Evolutionary conservation across 2,329 filamentous ascomycete genomes (phyloP), one percentile per base, ranked within the genome.

Genomic region (Xylaria sp.): DNA sequence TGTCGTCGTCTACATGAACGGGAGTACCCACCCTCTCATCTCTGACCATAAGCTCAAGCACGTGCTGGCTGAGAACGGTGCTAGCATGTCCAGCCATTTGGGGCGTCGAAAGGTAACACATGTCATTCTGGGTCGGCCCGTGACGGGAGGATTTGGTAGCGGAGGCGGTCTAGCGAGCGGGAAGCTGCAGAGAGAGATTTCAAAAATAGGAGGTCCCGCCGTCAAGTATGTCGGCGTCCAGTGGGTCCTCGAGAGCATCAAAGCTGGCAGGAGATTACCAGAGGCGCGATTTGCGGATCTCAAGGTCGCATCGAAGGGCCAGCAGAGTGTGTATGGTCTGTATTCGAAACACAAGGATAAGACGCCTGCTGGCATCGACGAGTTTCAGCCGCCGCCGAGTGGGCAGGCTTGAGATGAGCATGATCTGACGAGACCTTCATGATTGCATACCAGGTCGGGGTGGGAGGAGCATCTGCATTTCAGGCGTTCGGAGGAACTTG

Each of bases 31-130:
- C 67, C 94, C 94, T 1, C 80, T 89, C 28, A 87, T 97, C 69
- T 97, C 93, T 15, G 94, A 97, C 79, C 92, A 97, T 81, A 91
- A 88, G 77, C 86, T 97, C 65, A 97, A 96, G 83, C 89, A 90
- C 63, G 79, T 97, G 18, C 85, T 97, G 43, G 88, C 86, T 5
- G 84, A 89, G 65, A 89, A 97, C 76, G 95, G 94, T 23, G 95
- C 89, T 0, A 83, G 81, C 48, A 84, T 93, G 72, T 90, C 92
- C 3, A 86, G 93, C 41, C 85, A 89, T 66, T 87, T 97, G 10
- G 91, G 88, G 10, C 87, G 93, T 52, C 86, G 89, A 43, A 87
- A 86, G 59, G 93, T 97, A 72, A 97, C 94, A 39, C 94, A 97
- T 79, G 91, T 97, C 69, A 91, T 97, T 65, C 80, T 97, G 6